Evolutionary conservation across 139 green algal species (phyloP), one percentile per base, ranked within the genome.

Genomic region (Coelastrella sp.): DNA sequence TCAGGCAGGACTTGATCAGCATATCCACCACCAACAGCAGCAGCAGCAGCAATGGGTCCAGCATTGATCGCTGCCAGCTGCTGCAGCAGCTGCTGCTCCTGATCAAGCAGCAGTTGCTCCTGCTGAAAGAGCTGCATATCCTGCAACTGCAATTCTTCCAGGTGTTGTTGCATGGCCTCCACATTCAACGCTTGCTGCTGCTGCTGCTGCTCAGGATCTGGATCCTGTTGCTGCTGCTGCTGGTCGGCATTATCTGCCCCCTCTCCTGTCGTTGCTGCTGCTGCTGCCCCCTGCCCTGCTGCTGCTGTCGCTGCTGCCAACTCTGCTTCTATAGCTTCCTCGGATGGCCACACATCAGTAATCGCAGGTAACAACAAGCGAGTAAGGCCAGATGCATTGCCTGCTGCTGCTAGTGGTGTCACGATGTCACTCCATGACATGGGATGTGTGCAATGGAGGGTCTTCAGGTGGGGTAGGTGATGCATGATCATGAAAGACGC

Each of bases 341-440:
- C 77, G n/a, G n/a, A n/a, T 22, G 80, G 80, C 80, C 58, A 14
- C 0, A 74, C 80, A 73, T 86, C 80, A 13, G n/a, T 58, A n/a
- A 86, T 86, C 4, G 57, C 58, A 13, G 59, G 80, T 8, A 86
- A 17, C 59, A 59, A 11, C 59, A 86, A 59, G 8, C 32, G 73
- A 13, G 80, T 86, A 17, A 86, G 80, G n/a, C 80, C 80, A 6
- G 80, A 66, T 23, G 17, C 16, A 23, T 73, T 86, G 14, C 79
- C 79, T 20, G n/a, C 61, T 56, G 64, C 58, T 65, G 32, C 57
- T 23, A 74, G 20, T 13, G 59, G 58, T 5, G 17, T 19, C 47
- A 74, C 60, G 0, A 86, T 56, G 5, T 86, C 59, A 32, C 57
- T 74, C 80, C 80, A 86, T 2, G 80, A 3, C 80, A 86, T 59